phyloP scores from a whole-genome alignment of 164 flowering plant species.

The Vitis rotundifolia region DNA sequence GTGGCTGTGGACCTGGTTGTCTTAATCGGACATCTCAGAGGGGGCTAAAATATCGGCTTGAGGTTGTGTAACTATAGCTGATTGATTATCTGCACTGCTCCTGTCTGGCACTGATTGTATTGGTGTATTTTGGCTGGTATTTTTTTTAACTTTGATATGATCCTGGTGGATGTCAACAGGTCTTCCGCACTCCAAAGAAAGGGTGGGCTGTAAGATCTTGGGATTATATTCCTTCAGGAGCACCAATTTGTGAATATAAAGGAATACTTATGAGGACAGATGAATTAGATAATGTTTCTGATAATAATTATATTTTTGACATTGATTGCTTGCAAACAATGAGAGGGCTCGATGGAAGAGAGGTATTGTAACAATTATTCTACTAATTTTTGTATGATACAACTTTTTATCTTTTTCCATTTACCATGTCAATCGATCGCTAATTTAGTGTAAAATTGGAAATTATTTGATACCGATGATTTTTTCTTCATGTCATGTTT shows the following conservation, averaged over 20 bases:
- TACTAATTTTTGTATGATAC: not conserved
- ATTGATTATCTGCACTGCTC: not conserved
- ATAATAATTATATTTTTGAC: constrained; percentile 78
- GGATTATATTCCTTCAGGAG: constrained; percentile 93
- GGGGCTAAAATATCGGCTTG: constrained; percentile 65
- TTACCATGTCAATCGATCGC: not conserved
- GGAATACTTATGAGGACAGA: constrained; percentile 74
- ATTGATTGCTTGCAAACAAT: constrained; percentile 97
- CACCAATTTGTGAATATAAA: constrained; percentile 85
- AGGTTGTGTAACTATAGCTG: constrained; percentile 43
- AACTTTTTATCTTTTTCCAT: not conserved
- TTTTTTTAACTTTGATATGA: constrained; percentile 1
- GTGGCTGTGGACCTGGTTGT: constrained; percentile 91
- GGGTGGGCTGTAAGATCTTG: constrained; percentile 98
- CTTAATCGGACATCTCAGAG: constrained; percentile 75
- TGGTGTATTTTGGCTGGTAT: not conserved
- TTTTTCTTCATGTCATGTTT: not conserved
- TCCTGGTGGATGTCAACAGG: constrained; percentile 35
- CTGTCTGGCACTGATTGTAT: not conserved
- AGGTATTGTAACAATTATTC: constrained; percentile 43
- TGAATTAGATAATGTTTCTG: constrained; percentile 54
- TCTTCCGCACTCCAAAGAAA: constrained; percentile 84
- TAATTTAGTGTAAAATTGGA: too few relatives aligned
- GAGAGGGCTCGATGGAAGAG: constrained; percentile 87
- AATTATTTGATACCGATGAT: not conserved